Conservation (phyloP, 345 rosid genomes). For the Trapa bicornis region DNA sequence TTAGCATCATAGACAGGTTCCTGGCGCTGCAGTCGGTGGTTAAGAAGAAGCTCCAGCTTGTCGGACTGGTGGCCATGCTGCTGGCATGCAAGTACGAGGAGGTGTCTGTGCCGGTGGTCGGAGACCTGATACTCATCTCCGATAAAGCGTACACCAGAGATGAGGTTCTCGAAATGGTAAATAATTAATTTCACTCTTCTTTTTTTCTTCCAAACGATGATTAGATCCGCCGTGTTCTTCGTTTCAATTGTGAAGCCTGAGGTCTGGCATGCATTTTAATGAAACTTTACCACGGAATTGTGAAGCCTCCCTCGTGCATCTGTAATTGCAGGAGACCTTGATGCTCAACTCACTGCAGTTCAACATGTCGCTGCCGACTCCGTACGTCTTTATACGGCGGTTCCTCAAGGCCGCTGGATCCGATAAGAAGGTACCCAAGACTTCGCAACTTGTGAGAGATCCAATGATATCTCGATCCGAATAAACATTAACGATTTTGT, state of each 20-base stretch:
- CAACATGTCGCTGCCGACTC: constrained; percentile 75
- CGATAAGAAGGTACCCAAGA: constrained; percentile 41
- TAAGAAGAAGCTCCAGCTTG: constrained; percentile 85
- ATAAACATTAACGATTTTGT: too few relatives aligned
- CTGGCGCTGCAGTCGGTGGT: constrained; percentile 48
- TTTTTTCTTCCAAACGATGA: neutral
- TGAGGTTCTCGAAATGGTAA: constrained; percentile 66
- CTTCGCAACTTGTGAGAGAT: too few relatives aligned
- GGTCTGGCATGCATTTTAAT: neutral
- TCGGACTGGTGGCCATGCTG: constrained; percentile 84
- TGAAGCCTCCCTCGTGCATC: neutral
- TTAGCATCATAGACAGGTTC: constrained; percentile 82
- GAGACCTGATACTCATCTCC: constrained; percentile 71
- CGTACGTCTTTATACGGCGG: constrained; percentile 65
- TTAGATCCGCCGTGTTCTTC: neutral
- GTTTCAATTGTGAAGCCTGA: neutral
- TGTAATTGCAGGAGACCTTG: constrained; percentile 46
- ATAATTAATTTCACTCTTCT: too few relatives aligned
- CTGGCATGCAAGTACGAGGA: constrained; percentile 97
- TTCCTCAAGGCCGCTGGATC: constrained; percentile 87
- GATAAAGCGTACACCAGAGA: constrained; percentile 73
- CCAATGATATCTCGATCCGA: too few relatives aligned
- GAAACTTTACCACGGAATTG: neutral
- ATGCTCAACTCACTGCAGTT: constrained; percentile 66
- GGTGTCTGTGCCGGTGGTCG: constrained; percentile 84